Conservation (phyloP, 805 yeast species). For the Naumovozyma dairenensis region DNA sequence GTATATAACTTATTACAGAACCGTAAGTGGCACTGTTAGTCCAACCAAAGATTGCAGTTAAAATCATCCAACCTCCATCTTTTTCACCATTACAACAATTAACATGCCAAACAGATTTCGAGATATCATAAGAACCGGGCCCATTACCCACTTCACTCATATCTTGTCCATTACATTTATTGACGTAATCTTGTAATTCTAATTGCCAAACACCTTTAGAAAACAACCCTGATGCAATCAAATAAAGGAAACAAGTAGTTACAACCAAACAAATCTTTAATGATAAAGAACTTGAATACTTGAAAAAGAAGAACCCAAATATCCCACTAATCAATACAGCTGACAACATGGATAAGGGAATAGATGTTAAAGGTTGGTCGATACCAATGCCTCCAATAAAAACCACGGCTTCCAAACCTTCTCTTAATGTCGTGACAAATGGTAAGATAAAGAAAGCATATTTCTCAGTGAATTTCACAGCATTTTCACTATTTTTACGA, state of each 20-base stretch:
- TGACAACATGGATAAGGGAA: constrained; percentile 50
- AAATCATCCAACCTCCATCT: constrained; percentile 89
- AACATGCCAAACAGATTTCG: constrained; percentile 82
- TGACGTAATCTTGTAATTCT: constrained; percentile 69
- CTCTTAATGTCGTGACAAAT: constrained; percentile 76
- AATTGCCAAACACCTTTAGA: constrained; percentile 87
- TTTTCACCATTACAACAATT: constrained; percentile 87
- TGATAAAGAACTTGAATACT: constrained; percentile 70
- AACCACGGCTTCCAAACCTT: constrained; percentile 86
- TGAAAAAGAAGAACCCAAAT: constrained; percentile 60
- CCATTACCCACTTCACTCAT: constrained; percentile 85
- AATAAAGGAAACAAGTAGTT: constrained; percentile 71
- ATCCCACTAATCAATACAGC: constrained; percentile 52
- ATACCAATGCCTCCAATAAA: constrained; percentile 85
- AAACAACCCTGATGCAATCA: constrained; percentile 79
- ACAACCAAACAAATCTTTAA: constrained; percentile 62
- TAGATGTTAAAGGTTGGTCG: constrained; percentile 53
- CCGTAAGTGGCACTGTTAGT: constrained; percentile 89
- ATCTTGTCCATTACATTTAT: constrained; percentile 69
- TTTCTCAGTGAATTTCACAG: constrained; percentile 38
- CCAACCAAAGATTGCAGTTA: constrained; percentile 89
- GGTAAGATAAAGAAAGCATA: constrained; percentile 73
- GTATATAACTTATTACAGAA: constrained; percentile 61
- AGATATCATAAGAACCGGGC: constrained; percentile 83
- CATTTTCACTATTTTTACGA: constrained; percentile 12